Conservation (phyloP, 495 filamentous ascomycete genomes). For the Aspergillus egyptiacus region DNA sequence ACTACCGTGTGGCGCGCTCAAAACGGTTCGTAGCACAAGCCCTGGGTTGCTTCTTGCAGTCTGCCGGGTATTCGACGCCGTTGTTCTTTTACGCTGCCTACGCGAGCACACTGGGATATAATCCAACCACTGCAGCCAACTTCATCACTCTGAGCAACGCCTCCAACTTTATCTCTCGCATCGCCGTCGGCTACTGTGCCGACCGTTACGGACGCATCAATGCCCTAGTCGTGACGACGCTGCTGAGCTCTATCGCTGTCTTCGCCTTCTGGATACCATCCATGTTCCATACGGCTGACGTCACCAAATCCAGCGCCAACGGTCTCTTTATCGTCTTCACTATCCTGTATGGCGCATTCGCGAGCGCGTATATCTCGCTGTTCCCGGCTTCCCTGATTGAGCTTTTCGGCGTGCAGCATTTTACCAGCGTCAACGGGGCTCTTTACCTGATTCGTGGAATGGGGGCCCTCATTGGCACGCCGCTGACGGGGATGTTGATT, state of each 20-base stretch:
- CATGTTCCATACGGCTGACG: conserved; percentile 20
- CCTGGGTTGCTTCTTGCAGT: conserved; percentile 36
- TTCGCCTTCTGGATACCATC: conserved; percentile 47
- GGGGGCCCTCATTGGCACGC: conserved; percentile 50
- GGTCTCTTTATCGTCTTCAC: conserved; percentile 48
- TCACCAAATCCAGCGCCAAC: conserved; percentile 19
- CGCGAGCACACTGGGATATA: conserved; percentile 38
- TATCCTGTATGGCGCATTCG: conserved; percentile 45
- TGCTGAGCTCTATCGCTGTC: conserved; percentile 39
- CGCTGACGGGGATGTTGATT: conserved; percentile 36
- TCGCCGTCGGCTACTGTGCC: conserved; percentile 46
- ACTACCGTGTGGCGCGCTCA: conserved; percentile 33
- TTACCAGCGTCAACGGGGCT: conserved; percentile 53
- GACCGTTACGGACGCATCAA: conserved; percentile 48
- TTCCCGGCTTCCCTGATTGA: conserved; percentile 45
- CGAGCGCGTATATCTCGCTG: conserved; percentile 40
- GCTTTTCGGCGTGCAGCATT: conserved; percentile 53
- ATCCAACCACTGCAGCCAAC: conserved; percentile 30
- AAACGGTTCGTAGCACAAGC: conserved; percentile 38
- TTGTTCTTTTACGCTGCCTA: conserved; percentile 41
- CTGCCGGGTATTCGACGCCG: conserved; percentile 39
- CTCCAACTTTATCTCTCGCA: conserved; percentile 47
- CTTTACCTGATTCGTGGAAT: conserved; percentile 51
- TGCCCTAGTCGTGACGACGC: conserved; percentile 43
- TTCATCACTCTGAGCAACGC: conserved; percentile 51